These are phyloP conservation scores for Boletellus ananas DNA, from an alignment of 768 basidiomycete genomes.

Conservation along the genomic window DNA sequence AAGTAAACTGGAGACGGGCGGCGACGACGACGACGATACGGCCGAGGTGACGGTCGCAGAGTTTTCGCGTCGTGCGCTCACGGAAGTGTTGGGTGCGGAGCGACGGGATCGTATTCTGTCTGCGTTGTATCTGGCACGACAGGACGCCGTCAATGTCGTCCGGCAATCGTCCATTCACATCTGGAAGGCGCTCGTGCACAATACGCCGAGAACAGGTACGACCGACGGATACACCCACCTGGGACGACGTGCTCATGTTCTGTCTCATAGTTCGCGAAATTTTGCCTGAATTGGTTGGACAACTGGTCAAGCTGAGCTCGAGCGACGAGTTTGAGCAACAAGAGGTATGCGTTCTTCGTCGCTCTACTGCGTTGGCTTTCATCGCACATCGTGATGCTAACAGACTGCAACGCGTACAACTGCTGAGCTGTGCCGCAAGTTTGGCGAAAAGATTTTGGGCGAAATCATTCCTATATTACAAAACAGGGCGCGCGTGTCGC, in stretches of 20 bases:
- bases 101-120: slow-evolving; percentile 89
- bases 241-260: background rate
- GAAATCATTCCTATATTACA: slow-evolving; percentile 83
- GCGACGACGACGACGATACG: slow-evolving; percentile 53
- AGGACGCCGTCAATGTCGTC: slow-evolving; percentile 86
- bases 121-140: slow-evolving; percentile 87
- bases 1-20: slow-evolving; percentile 74
- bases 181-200: slow-evolving; percentile 97
- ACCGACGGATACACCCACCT: too few species aligned
- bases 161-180: slow-evolving; percentile 91
- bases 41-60: slow-evolving; percentile 69
- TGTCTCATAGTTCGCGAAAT: slow-evolving; percentile 73
- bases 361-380: slow-evolving; percentile 1
- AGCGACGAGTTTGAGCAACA: slow-evolving; percentile 77
- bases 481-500: slow-evolving; percentile 50
- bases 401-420: slow-evolving; percentile 89
- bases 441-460: slow-evolving; percentile 85
- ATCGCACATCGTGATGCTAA: too few species aligned
- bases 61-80: slow-evolving; percentile 77
- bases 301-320: slow-evolving; percentile 75
- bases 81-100: slow-evolving; percentile 84
- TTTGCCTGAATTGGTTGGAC: slow-evolving; percentile 75
- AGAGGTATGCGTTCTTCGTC: slow-evolving; percentile 53
- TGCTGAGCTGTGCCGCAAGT: slow-evolving; percentile 89
- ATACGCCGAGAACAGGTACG: slow-evolving; percentile 85